A percentile compares a stretch with the other conserved stretches of the same genome.
Conservation (phyloP, 768 basidiomycete genomes). For the Rhodotorula graminis region DNA sequence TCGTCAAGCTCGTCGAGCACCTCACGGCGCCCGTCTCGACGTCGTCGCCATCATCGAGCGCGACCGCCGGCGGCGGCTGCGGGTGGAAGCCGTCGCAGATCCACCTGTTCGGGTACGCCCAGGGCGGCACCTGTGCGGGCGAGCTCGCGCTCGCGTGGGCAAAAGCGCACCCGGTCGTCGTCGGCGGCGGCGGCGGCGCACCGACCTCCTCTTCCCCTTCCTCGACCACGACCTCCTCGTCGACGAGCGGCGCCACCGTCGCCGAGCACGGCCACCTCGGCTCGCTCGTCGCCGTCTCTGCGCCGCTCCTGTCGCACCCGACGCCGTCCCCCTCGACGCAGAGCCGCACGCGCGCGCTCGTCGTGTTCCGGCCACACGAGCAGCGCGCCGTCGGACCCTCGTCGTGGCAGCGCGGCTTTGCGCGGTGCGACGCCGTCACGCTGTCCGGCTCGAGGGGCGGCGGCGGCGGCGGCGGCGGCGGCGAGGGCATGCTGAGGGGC, state of each 20-base stretch:
- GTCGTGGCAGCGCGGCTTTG: constrained; percentile 61
- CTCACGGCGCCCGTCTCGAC: constrained; percentile 51
- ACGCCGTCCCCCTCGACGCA: constrained; percentile 49
- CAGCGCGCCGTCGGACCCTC: constrained; percentile 52
- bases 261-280: constrained; percentile 53
- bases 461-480: constrained; percentile 40
- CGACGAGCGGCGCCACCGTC: neutral
- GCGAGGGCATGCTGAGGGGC: constrained; percentile 66
- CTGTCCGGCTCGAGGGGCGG: constrained; percentile 42
- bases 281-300: constrained; percentile 64
- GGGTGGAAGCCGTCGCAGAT: constrained; percentile 65
- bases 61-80: constrained; percentile 45
- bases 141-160: constrained; percentile 57
- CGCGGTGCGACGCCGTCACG: constrained; percentile 52
- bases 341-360: constrained; percentile 61
- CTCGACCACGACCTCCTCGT: neutral
- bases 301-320: constrained; percentile 73
- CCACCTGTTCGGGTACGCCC: constrained; percentile 81
- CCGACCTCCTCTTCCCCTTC: constrained; percentile 14
- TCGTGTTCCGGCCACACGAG: constrained; percentile 56
- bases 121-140: constrained; percentile 72
- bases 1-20: constrained; percentile 56
- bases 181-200: too few species aligned
- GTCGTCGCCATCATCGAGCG: constrained; percentile 50
- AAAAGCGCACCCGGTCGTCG: constrained; percentile 24